These are phyloP conservation scores for Diaporthe australafricana DNA, from an alignment of 2,329 filamentous ascomycete species.

Conservation along the genomic window DNA sequence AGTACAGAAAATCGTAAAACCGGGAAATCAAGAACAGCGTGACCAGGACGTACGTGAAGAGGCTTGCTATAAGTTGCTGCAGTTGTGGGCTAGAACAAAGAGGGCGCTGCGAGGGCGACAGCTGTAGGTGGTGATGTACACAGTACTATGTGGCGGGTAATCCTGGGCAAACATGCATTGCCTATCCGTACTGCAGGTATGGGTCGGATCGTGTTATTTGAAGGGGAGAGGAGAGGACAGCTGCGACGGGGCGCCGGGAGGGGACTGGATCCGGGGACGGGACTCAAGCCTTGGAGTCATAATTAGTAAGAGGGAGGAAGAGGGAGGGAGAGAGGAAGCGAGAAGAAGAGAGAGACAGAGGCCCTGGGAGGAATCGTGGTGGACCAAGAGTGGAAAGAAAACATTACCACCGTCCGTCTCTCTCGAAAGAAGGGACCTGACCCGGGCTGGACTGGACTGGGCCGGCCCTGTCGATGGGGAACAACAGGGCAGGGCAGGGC, in stretches of 20 bases:
- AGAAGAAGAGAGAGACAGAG: neutral
- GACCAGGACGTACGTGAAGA: slow-evolving; percentile 10
- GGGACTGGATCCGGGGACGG: slow-evolving; percentile 21
- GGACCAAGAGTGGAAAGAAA: slow-evolving; percentile 21
- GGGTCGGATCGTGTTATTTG: neutral
- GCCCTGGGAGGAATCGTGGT: neutral
- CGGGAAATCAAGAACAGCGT: slow-evolving; percentile 6
- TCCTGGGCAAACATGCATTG: neutral
- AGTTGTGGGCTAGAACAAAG: neutral
- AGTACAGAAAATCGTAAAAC: neutral
- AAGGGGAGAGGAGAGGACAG: slow-evolving; percentile 3
- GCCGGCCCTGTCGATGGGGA: slow-evolving; percentile 13
- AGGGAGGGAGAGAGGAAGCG: neutral
- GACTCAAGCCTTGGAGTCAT: slow-evolving; percentile 18
- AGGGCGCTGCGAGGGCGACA: neutral
- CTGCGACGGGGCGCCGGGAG: slow-evolving; percentile 14
- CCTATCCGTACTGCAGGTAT: slow-evolving; percentile 8
- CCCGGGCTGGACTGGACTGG: neutral
- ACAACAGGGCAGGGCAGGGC: neutral
- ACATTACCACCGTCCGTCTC: slow-evolving; percentile 1
- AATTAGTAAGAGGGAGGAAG: slow-evolving; percentile 1
- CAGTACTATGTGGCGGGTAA: neutral
- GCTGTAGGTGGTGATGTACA: slow-evolving; percentile 6
- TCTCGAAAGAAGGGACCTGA: slow-evolving; percentile 1
- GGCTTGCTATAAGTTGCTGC: neutral